Base-by-base conservation (phyloP, 2,329 filamentous ascomycete species). In the Epichloe sylvatica region DNA sequence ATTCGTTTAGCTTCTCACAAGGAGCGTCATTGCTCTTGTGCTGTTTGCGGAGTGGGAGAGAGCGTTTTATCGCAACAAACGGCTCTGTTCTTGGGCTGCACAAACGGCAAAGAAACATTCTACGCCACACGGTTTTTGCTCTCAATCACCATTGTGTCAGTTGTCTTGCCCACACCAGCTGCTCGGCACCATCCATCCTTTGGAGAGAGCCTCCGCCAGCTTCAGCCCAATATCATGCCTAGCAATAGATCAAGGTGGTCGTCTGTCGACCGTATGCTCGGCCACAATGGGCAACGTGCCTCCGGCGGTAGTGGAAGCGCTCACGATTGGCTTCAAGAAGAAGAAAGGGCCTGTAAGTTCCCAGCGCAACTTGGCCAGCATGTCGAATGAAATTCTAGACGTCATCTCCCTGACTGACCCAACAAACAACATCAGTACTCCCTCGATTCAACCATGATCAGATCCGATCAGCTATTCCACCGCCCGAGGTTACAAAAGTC, bases 401-500 rank as follows among this genome's bases (percentile, higher is more conserved):
- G 5, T 15, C 23, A 3, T 37, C 39, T 5, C 49, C 46, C 46
- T 44, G 12, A 23, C 15, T 46, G 41, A 25, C 37, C 36, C 52
- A 15, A 13, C 5, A 7, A 34, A 45, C 38, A 25, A 17, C 8
- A 44, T 15, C 52, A 86, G 82, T 90, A 13, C 77, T 90, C 2
- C 83, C 84, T 2, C 72, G 70, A 13, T 76, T 82, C 56, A 72
- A 73, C 56, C 72, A 79, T 56, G 75, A 77, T 12, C 63, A 72
- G 1, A 68, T 82, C 41, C 67, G 80, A 40, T 81, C 86, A 11
- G 80, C 84, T 30, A 81, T 91, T 36, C 78, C 86, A 1, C 74
- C 90, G 12, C 73, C 77, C 52, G 84, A 92, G 59, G 90, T 96
- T 53, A 96, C 91, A 53, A 90, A 90, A 63, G 76, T 94, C 50